These are phyloP conservation scores for Diaporthe vaccinii DNA, from an alignment of 2,329 filamentous ascomycete genomes.

Conservation along the genomic window DNA sequence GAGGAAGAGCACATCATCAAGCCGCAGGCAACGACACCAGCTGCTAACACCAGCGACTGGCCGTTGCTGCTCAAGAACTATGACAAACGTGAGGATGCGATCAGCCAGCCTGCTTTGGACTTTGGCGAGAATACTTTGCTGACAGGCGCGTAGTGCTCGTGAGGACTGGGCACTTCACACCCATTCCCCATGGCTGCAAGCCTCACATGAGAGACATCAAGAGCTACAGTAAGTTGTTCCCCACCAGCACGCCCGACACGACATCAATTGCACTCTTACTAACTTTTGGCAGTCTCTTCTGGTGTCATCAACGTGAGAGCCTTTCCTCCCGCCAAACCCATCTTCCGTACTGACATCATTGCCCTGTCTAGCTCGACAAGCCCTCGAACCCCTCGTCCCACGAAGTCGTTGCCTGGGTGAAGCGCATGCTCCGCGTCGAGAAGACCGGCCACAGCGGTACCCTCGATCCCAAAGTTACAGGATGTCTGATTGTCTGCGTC, in stretches of 20 bases:
- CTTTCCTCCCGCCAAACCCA: not conserved
- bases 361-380: constrained; percentile 71
- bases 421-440: constrained; percentile 93
- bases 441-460: constrained; percentile 99
- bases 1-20: constrained; percentile 90
- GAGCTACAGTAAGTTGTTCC: constrained; percentile 71
- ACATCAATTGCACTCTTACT: constrained; percentile 15
- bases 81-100: constrained; percentile 76
- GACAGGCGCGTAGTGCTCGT: constrained; percentile 77
- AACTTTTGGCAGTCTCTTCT: constrained; percentile 74
- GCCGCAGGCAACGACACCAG: constrained; percentile 84
- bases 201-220: constrained; percentile 95
- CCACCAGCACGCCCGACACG: not conserved
- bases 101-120: constrained; percentile 30
- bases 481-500: constrained; percentile 94
- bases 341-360: constrained; percentile 4
- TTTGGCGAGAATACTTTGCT: constrained; percentile 42
- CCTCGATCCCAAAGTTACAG: constrained; percentile 97
- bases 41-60: constrained; percentile 89
- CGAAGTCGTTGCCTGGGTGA: constrained; percentile 99
- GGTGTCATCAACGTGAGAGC: constrained; percentile 90
- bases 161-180: constrained; percentile 95
- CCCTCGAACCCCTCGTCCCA: constrained; percentile 97
- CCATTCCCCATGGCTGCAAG: constrained; percentile 92
- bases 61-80: constrained; percentile 97